Evolutionary conservation across 768 basidiomycete species (phyloP).

Genomic region (Cystofilobasidium capitatum): DNA sequence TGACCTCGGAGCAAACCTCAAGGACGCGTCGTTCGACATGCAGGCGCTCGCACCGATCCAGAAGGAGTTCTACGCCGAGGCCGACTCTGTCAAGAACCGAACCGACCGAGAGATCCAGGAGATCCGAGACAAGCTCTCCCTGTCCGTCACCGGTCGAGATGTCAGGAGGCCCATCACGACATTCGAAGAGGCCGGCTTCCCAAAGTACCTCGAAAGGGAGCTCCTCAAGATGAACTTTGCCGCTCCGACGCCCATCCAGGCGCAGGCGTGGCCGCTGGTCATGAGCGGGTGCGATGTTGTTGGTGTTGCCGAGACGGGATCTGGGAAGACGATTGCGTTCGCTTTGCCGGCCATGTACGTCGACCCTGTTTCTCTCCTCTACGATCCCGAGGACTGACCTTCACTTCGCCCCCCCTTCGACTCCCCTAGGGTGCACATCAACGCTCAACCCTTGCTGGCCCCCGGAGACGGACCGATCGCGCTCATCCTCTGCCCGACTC

Average conservation of each 20-base stretch:
- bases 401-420: neutral
- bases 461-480: constrained; percentile 12
- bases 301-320: constrained; percentile 95
- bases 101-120: constrained; percentile 83
- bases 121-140: constrained; percentile 49
- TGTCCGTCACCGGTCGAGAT: neutral
- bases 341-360: constrained; percentile 87
- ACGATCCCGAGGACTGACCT: neutral
- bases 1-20: constrained; percentile 69
- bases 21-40: constrained; percentile 35
- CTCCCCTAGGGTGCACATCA: neutral
- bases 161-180: constrained; percentile 78
- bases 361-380: neutral
- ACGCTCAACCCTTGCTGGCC: neutral
- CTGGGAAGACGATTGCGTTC: constrained; percentile 97
- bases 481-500: constrained; percentile 41
- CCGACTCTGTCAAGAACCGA: constrained; percentile 68
- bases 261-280: constrained; percentile 99
- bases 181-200: constrained; percentile 93
- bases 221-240: constrained; percentile 89
- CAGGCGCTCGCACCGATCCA: constrained; percentile 50
- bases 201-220: constrained; percentile 86
- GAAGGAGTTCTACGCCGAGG: constrained; percentile 80
- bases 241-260: constrained; percentile 87
- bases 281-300: constrained; percentile 85